Conservation (phyloP, 129 eudicot genomes). For the Kitagawia praeruptora region DNA sequence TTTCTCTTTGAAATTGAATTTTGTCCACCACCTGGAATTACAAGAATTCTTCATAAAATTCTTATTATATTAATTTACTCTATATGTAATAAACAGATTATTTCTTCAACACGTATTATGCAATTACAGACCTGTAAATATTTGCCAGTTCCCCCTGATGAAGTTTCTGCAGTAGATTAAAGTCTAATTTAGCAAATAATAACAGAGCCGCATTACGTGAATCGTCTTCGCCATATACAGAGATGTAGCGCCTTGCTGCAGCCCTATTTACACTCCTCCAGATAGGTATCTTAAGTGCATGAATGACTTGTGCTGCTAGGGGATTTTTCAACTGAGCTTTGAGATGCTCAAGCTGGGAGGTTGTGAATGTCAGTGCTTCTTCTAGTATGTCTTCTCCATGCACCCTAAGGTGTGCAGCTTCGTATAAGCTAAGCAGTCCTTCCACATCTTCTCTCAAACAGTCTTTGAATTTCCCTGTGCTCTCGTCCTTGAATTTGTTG, state of each 20-base stretch:
- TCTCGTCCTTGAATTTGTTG: constrained; percentile 7
- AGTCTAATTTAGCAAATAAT: constrained; percentile 12
- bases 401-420: constrained; percentile 9
- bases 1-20: not conserved
- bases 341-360: not conserved
- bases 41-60: not conserved
- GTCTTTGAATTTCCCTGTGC: constrained; percentile 1
- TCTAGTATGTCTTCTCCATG: constrained; percentile 15
- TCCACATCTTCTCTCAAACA: not conserved
- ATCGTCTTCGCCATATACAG: not conserved
- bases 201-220: not conserved
- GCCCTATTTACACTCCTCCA: not conserved
- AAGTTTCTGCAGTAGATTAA: constrained; percentile 4
- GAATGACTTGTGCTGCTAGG: not conserved
- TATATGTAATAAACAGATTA: not conserved
- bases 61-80: too few relatives aligned
- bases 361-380: constrained; percentile 13
- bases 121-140: not conserved
- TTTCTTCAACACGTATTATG: not conserved
- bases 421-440: constrained; percentile 14
- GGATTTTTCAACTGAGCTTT: not conserved
- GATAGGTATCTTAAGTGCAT: constrained; percentile 11
- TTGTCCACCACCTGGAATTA: constrained; percentile 5
- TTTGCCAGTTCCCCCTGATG: constrained; percentile 6
- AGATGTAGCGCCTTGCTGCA: constrained; percentile 8